A percentile compares a stretch with the other conserved stretches of the same genome.
These are phyloP conservation scores for Chrysophaeum taylorii DNA, from an alignment of 352 stramenopile genomes.

Conservation along the genomic window DNA sequence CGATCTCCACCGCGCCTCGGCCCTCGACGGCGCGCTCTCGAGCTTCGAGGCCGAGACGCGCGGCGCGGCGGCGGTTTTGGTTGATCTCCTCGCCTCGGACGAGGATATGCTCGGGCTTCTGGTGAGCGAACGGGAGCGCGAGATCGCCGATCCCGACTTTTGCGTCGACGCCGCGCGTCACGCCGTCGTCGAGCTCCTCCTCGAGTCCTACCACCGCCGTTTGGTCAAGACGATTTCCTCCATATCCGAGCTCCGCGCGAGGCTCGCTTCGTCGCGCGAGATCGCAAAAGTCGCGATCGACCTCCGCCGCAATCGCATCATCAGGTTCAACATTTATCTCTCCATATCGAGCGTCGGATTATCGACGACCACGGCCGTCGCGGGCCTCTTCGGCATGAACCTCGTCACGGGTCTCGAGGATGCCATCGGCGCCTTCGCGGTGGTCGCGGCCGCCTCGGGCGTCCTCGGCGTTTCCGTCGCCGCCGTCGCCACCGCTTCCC, in stretches of 20 bases:
- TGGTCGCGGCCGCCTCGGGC: slow-evolving; percentile 27
- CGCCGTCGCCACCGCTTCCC: slow-evolving; percentile 9
- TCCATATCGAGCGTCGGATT: slow-evolving; percentile 39
- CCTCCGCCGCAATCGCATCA: slow-evolving; percentile 51
- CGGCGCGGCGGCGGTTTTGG: slow-evolving; percentile 38
- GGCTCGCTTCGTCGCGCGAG: slow-evolving; percentile 35
- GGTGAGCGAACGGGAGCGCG: background rate
- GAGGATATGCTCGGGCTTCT: slow-evolving; percentile 12
- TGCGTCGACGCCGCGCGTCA: slow-evolving; percentile 23
- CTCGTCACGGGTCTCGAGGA: slow-evolving; percentile 46
- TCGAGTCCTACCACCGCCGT: slow-evolving; percentile 52
- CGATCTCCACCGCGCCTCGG: background rate
- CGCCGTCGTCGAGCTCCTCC: slow-evolving; percentile 47
- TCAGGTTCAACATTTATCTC: slow-evolving; percentile 44
- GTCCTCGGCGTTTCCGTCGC: slow-evolving; percentile 29
- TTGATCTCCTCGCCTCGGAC: slow-evolving; percentile 34
- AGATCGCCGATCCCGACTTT: background rate
- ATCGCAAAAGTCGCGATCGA: slow-evolving; percentile 45
- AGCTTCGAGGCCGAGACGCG: background rate
- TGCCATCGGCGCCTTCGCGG: slow-evolving; percentile 33
- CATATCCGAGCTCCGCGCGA: slow-evolving; percentile 37
- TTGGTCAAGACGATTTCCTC: slow-evolving; percentile 41
- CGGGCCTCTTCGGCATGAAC: slow-evolving; percentile 61
- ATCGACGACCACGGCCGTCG: slow-evolving; percentile 38
- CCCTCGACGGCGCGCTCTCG: background rate